Evolutionary conservation across 2,329 filamentous ascomycete species (phyloP), one percentile per base, ranked within the genome.

Genomic region (Neocatenulostroma microsporum): DNA sequence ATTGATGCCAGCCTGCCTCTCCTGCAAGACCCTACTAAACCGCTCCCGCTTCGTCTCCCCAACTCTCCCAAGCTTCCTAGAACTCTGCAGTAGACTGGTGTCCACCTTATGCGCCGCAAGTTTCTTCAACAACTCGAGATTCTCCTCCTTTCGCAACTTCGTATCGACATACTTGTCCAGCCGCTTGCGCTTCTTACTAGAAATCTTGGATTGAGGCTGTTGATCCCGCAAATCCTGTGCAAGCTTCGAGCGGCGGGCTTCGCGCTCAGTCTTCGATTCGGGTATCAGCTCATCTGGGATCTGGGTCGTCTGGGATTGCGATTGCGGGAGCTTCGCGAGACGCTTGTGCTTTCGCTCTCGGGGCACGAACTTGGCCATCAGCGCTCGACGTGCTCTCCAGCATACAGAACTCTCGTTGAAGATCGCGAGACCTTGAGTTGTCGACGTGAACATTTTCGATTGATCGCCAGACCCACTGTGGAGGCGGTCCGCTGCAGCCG

Each of bases 91-190:
- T 14, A 86, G 66, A 44, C 75, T 84, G 1, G 85, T 94, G 57
- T 96, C 88, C 48, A 91, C 75, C 54, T 82, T 87, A 37, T 77
- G 73, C 42, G 77, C 72, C 13, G 84, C 84, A 18, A 98, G 72
- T 57, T 91, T 88, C 56, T 84, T 83, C 50, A 96, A 71, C 20
- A 98, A 68, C 39, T 79, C 82, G 19, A 84, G 71, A 53, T 85
- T 94, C 61, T 96, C 89, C 56, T 98, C 91, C 61, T 94, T 95
- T 61, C 80, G 84, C 30, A 98, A 69, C 70, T 98, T 98, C 40
- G 75, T 91, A 53, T 96, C 88, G 58, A 82, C 78, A 47, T 82
- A 82, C 54, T 82, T 81, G 48, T 82, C 76, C 44, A 82, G 54
- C 36, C 78, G 66, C 63, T 82, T 82, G 49, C 76, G 69, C 61